Evolutionary conservation across 192 early-diverging fungal species (phyloP), one percentile per base, ranked within the genome.

Genomic region (Coemansia asiatica): DNA sequence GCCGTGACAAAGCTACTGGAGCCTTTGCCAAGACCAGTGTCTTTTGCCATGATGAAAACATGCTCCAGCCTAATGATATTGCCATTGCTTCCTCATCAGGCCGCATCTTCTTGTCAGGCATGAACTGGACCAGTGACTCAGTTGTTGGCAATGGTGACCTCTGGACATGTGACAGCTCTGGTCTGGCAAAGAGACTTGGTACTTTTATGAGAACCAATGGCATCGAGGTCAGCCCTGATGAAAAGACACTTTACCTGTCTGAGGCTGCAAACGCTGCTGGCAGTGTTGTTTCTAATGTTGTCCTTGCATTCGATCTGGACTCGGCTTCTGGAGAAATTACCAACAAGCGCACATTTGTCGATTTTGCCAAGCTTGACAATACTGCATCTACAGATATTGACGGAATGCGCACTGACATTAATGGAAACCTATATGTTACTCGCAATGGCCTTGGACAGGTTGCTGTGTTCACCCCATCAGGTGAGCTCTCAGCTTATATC

Each of bases 341-440:
- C 57, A 74, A 70, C 60, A 19, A 72, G 57, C 64, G 66, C 19
- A 25, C 69, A 18, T 78, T 86, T 61, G 81, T 69, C 5, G 81
- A 86, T 55, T 86, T 86, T 71, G 74, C 50, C 15, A 40, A 66
- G 35, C 63, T 86, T 2, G 85, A 86, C 59, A 46, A 61, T 49
- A 66, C 83, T n/a, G 77, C 47, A 3, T 50, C 65, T 18, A 70
- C 54, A 21, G 86, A 87, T 50, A 69, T 87, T 59, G 86, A 87
- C 55, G 86, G 86, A 28, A 87, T 87, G 76, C 83, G 86, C 58
- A 57, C 70, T 16, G 86, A 86, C 36, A 62, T 47, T 16, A 10
- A 54, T 19, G 86, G 86, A 1, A 87, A 86, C 44, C 85, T 87
- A 22, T 86, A 81, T 51, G 86, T 87, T 10, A 72, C 83, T 19